phyloP scores from a whole-genome alignment of 768 basidiomycete genomes.

The Tulasnella sp. region DNA sequence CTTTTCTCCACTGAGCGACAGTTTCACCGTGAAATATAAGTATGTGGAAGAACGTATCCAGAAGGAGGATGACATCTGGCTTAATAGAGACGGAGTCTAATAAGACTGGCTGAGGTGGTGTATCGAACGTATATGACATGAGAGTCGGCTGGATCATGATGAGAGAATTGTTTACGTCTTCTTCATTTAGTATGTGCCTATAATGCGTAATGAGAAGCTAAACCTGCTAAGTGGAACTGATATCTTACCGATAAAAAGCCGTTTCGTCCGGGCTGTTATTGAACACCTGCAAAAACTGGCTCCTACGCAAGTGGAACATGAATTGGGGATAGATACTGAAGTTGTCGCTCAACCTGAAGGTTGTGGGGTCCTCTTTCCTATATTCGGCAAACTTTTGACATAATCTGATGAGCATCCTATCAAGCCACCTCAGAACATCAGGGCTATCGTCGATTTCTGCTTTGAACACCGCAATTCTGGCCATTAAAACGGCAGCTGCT shows the following conservation, averaged over 20 bases:
- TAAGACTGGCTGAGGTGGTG: conserved; percentile 80
- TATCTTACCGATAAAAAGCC: conserved; percentile 79
- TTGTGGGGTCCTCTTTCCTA: conserved; percentile 89
- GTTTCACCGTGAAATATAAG: conserved; percentile 99
- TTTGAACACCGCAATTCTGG: conserved; percentile 97
- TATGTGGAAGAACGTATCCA: conserved; percentile 99
- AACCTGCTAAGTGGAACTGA: not conserved
- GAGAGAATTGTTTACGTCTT: conserved; percentile 97
- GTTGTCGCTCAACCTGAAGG: conserved; percentile 86
- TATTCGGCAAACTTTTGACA: conserved; percentile 99
- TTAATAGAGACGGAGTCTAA: conserved; percentile 97
- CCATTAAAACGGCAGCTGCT: conserved; percentile 94
- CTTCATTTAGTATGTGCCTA: conserved; percentile 89
- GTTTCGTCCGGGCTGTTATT: conserved; percentile 99
- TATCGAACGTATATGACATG: conserved; percentile 95
- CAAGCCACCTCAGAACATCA: conserved; percentile 92
- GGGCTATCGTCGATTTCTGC: conserved; percentile 97
- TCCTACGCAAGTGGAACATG: conserved; percentile 97
- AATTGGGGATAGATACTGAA: conserved; percentile 99
- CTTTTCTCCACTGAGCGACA: conserved; percentile 94
- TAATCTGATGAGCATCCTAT: conserved; percentile 93
- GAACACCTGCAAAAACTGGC: conserved; percentile 98
- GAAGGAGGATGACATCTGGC: conserved; percentile 86
- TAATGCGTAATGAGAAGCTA: not conserved
- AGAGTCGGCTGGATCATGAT: conserved; percentile 99